A percentile compares a stretch with the other conserved stretches of the same genome.
These are phyloP conservation scores for Wallacemonas collosoma DNA, from an alignment of 208 protist species.

Conservation along the genomic window DNA sequence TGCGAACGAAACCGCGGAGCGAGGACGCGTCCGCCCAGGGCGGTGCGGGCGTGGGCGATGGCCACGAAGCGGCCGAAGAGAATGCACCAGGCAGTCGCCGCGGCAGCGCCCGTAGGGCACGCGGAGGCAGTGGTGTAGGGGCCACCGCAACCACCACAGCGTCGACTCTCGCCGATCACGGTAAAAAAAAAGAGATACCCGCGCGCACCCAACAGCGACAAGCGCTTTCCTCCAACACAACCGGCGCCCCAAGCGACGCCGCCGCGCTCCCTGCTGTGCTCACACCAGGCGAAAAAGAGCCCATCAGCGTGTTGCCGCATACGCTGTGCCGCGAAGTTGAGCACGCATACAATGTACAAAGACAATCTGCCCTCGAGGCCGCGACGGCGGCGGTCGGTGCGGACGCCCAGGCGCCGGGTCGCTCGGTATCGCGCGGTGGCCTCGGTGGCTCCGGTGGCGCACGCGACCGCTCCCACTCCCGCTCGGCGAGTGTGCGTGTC, in stretches of 20 bases:
- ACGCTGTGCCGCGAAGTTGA: neutral
- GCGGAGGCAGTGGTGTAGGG: neutral
- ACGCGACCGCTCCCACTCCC: conserved; percentile 6
- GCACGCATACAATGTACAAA: neutral
- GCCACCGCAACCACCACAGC: neutral
- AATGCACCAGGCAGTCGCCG: neutral
- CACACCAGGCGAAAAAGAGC: neutral
- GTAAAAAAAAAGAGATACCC: neutral
- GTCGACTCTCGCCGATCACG: neutral
- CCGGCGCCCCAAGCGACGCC: neutral
- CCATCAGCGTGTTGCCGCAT: conserved; percentile 1
- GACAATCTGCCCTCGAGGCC: neutral
- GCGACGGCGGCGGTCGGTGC: conserved; percentile 1
- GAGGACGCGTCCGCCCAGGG: neutral
- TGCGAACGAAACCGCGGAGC: neutral
- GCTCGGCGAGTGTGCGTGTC: neutral
- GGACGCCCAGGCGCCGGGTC: neutral
- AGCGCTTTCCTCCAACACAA: no score
- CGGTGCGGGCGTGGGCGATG: neutral
- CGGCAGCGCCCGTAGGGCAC: neutral
- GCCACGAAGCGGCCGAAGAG: neutral
- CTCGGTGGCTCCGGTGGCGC: neutral
- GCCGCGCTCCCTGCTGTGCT: conserved; percentile 1
- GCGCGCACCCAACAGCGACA: no score
- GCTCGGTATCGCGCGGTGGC: conserved; percentile 1